phyloP scores from a whole-genome alignment of 257 asterid species.

The Agastache rugosa region DNA sequence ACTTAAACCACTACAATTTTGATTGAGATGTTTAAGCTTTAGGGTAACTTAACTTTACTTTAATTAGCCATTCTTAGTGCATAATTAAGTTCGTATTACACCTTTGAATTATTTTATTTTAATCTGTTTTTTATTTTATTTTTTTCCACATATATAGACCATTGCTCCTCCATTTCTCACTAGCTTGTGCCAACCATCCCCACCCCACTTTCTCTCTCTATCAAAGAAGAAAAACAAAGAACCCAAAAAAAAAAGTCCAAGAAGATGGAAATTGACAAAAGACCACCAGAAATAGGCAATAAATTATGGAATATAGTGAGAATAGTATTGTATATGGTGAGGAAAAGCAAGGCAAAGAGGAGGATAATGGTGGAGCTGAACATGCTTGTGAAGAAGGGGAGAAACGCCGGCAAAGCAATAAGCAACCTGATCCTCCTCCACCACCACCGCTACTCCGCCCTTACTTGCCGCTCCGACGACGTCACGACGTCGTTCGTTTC shows the following conservation, averaged over 20 bases:
- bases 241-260: not conserved
- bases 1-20: not conserved
- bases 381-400: slow-evolving; percentile 38
- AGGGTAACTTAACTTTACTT: not conserved
- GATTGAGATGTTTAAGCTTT: slow-evolving; percentile 22
- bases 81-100: slow-evolving; percentile 9
- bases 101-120: not conserved
- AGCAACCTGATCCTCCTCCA: slow-evolving; percentile 35
- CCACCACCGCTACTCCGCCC: slow-evolving; percentile 41
- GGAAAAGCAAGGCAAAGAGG: slow-evolving; percentile 37
- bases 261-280: slow-evolving; percentile 41
- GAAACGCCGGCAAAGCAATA: slow-evolving; percentile 39
- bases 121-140: no score
- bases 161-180: slow-evolving; percentile 16
- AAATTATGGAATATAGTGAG: slow-evolving; percentile 43
- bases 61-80: not conserved
- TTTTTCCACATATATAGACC: slow-evolving; percentile 10
- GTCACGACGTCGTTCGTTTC: slow-evolving; percentile 38
- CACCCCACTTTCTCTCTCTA: not conserved
- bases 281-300: slow-evolving; percentile 32
- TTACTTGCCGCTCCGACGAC: slow-evolving; percentile 48
- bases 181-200: slow-evolving; percentile 19
- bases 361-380: slow-evolving; percentile 35
- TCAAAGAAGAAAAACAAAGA: no score
- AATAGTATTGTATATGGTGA: slow-evolving; percentile 40